A percentile compares a stretch with the other conserved stretches of the same genome.
Evolutionary conservation across 164 flowering plant species (phyloP).

Genomic region (Santalum album): DNA sequence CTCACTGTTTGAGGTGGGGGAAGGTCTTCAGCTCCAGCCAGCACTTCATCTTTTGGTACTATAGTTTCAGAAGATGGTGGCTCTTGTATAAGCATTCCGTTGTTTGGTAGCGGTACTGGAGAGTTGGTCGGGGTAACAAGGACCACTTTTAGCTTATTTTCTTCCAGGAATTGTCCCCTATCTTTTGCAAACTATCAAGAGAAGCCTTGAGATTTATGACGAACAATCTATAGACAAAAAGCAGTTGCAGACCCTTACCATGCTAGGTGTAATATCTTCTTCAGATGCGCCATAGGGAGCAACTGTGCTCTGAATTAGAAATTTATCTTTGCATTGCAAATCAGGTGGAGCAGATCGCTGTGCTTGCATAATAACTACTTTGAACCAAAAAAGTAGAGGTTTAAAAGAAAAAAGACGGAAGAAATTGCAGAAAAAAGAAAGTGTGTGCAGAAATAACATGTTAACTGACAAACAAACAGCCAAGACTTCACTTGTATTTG

Average conservation of each 20-base stretch:
- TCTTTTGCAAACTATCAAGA: background rate
- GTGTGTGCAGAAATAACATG: background rate
- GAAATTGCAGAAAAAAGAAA: background rate
- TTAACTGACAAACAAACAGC: background rate
- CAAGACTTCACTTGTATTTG: no score
- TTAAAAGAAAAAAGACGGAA: background rate
- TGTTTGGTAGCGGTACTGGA: background rate
- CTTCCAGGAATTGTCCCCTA: background rate
- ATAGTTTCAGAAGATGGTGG: no score
- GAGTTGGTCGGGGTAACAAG: background rate
- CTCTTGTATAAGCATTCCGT: no score
- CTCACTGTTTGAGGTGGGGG: background rate
- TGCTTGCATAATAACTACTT: slow-evolving; percentile 5
- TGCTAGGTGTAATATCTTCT: background rate
- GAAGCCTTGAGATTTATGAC: background rate
- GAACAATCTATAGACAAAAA: background rate
- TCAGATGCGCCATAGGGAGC: background rate
- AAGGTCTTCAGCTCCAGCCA: background rate
- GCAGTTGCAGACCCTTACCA: background rate
- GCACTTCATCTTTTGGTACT: background rate
- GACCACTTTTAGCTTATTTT: slow-evolving; percentile 2
- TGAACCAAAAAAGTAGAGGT: background rate
- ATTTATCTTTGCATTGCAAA: slow-evolving; percentile 3
- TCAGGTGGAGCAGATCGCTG: slow-evolving; percentile 2
- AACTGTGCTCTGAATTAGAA: slow-evolving; percentile 2